These are phyloP conservation scores for Cladorrhinum samala DNA, from an alignment of 495 filamentous ascomycete genomes.

Conservation along the genomic window DNA sequence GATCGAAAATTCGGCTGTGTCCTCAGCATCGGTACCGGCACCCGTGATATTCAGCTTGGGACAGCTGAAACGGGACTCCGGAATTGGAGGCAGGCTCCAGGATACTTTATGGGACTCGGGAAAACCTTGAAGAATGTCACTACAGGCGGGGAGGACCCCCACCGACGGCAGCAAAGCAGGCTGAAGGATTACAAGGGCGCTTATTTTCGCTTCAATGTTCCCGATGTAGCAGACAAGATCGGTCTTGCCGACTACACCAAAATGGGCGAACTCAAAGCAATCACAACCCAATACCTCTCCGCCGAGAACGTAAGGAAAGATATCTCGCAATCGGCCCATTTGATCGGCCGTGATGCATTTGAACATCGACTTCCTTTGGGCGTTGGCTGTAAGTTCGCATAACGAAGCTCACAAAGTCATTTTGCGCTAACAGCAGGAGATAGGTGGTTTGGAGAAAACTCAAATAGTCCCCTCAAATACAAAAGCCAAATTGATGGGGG, in stretches of 20 bases:
- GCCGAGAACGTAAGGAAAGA: background rate
- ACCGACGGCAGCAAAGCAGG: background rate
- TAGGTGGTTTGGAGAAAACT: slow-evolving; percentile 4
- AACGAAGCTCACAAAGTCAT: no score
- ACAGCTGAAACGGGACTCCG: background rate
- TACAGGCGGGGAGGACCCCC: slow-evolving; percentile 10
- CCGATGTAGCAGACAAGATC: slow-evolving; percentile 75
- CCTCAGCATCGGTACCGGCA: slow-evolving; percentile 13
- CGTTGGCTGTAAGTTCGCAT: slow-evolving; percentile 8
- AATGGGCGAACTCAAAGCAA: slow-evolving; percentile 9
- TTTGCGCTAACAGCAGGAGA: background rate
- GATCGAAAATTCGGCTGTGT: slow-evolving; percentile 5
- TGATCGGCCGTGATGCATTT: background rate
- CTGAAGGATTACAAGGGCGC: background rate
- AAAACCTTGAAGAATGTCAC: slow-evolving; percentile 7
- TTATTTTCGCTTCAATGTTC: slow-evolving; percentile 21
- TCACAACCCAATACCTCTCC: slow-evolving; percentile 10
- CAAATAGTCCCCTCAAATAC: background rate
- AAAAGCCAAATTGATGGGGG: background rate
- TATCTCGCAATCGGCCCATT: slow-evolving; percentile 1
- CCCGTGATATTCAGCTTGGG: slow-evolving; percentile 3
- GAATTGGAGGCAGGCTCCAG: background rate
- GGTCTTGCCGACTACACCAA: slow-evolving; percentile 12
- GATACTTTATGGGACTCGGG: background rate
- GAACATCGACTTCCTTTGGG: slow-evolving; percentile 11